These are phyloP conservation scores for Trichopus zeylanicus DNA, from an alignment of 116 monocot species.

Conservation along the genomic window DNA sequence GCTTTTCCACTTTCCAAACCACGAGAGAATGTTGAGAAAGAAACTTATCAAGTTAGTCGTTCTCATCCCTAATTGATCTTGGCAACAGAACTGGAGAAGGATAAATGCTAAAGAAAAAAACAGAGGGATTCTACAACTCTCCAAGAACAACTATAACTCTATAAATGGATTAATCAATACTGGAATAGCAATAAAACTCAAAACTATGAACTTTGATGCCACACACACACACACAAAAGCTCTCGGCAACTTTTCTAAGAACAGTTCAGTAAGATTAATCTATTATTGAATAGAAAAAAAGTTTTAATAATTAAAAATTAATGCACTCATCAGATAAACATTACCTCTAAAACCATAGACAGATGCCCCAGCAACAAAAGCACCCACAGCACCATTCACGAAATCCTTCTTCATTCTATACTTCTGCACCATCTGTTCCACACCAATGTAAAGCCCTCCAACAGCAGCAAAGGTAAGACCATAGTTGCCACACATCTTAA, in stretches of 20 bases:
- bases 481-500: slow-evolving; percentile 80
- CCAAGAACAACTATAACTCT: too few species aligned
- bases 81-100: too few species aligned
- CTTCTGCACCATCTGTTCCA: slow-evolving; percentile 79
- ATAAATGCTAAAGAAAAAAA: too few species aligned
- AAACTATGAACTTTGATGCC: too few species aligned
- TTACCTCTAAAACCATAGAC: slow-evolving; percentile 73
- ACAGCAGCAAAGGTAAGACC: slow-evolving; percentile 80
- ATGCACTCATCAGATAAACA: background rate
- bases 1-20: too few species aligned
- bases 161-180: too few species aligned
- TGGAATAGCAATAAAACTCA: too few species aligned
- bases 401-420: slow-evolving; percentile 80
- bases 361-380: slow-evolving; percentile 84
- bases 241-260: background rate
- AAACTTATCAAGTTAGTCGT: too few species aligned
- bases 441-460: slow-evolving; percentile 90
- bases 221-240: too few species aligned
- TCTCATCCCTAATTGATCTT: too few species aligned
- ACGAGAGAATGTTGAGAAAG: too few species aligned
- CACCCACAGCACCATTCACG: slow-evolving; percentile 82
- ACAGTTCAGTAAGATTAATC: background rate
- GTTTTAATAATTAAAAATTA: background rate
- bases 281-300: background rate
- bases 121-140: too few species aligned